Conservation (phyloP, 2,329 filamentous ascomycete genomes). For the Tolypocladium guangdongense region DNA sequence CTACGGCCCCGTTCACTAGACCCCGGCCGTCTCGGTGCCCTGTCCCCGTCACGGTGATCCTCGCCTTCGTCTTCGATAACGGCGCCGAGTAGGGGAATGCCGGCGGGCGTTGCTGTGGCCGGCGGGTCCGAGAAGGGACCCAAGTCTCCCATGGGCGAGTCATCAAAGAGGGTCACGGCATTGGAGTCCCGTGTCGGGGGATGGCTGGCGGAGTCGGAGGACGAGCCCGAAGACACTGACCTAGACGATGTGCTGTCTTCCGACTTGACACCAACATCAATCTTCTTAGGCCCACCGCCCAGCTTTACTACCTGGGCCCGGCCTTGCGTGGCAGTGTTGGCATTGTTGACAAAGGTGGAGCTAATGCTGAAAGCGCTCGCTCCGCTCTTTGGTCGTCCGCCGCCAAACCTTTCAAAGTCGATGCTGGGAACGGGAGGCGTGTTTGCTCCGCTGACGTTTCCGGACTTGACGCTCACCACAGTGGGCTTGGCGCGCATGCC, state of each 20-base stretch:
- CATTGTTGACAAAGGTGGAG: constrained; percentile 57
- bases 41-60: constrained; percentile 24
- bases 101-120: constrained; percentile 17
- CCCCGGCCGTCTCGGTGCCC: constrained; percentile 11
- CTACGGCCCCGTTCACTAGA: constrained; percentile 25
- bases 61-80: constrained; percentile 42
- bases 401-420: constrained; percentile 49
- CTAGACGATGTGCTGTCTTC: constrained; percentile 19
- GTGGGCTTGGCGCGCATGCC: constrained; percentile 81
- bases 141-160: constrained; percentile 38
- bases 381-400: constrained; percentile 38
- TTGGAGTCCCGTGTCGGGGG: constrained; percentile 26
- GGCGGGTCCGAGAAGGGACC: constrained; percentile 51
- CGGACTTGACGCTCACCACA: constrained; percentile 83
- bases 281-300: constrained; percentile 37
- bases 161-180: constrained; percentile 37
- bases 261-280: constrained; percentile 26
- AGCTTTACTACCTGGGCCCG: constrained; percentile 52
- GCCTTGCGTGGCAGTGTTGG: constrained; percentile 46
- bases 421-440: constrained; percentile 65
- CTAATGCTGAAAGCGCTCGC: constrained; percentile 55
- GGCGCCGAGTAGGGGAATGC: constrained; percentile 38
- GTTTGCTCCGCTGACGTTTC: constrained; percentile 37
- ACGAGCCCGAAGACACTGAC: constrained; percentile 4
- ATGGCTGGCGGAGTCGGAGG: constrained; percentile 8